These are phyloP conservation scores for Prinsepia uniflora DNA, from an alignment of 306 rosid genomes.

Conservation along the genomic window DNA sequence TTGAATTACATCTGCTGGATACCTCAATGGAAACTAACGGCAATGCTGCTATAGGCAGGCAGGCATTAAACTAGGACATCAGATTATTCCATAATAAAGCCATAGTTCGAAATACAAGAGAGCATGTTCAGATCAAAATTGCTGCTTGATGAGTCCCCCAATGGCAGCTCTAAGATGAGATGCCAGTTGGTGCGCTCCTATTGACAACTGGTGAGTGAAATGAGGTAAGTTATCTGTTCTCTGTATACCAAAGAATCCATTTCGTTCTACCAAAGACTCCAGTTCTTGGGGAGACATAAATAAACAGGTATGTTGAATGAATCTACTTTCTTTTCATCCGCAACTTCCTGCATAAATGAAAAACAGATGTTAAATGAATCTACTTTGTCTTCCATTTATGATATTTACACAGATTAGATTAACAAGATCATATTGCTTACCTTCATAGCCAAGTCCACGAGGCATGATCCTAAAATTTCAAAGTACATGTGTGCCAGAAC, in stretches of 20 bases:
- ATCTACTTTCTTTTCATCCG: too few species aligned
- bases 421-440: too few species aligned
- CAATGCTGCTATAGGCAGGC: too few species aligned
- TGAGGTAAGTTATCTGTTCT: not conserved
- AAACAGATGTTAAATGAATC: not conserved
- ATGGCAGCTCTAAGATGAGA: not conserved
- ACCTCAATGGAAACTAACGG: too few species aligned
- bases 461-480: conserved; percentile 23
- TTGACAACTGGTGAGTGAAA: not conserved
- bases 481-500: not conserved
- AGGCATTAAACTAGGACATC: too few species aligned
- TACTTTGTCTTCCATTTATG: not conserved
- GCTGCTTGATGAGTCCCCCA: not conserved
- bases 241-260: conserved; percentile 8
- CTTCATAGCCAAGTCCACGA: conserved; percentile 28
- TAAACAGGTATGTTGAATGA: not conserved
- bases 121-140: not conserved
- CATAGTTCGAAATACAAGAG: too few species aligned
- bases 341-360: not conserved
- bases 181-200: not conserved
- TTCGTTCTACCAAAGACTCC: conserved; percentile 2
- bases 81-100: too few species aligned
- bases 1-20: too few species aligned
- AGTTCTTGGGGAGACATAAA: not conserved
- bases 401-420: too few species aligned